Conservation (phyloP, 2,329 filamentous ascomycete genomes). For the Akanthomyces lecanii region DNA sequence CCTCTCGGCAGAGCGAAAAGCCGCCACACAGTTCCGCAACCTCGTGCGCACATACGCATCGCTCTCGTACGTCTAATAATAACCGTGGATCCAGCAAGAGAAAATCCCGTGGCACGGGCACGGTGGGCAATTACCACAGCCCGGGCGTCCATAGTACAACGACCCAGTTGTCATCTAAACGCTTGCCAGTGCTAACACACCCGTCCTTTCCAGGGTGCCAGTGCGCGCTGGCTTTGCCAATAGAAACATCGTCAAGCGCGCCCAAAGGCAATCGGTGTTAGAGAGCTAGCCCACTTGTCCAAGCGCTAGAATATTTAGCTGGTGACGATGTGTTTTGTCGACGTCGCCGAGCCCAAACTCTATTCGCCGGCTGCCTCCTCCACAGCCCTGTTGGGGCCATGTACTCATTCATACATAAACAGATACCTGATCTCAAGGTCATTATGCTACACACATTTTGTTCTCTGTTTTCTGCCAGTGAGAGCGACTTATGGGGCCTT, state of each 20-base stretch:
- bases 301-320: background rate
- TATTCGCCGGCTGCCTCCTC: background rate
- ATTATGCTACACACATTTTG: too few species aligned
- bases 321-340: background rate
- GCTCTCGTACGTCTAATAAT: background rate
- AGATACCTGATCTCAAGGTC: too few species aligned
- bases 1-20: background rate
- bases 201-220: background rate
- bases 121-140: background rate
- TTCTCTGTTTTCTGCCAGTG: background rate
- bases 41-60: background rate
- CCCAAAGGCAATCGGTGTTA: background rate
- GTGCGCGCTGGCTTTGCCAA: background rate
- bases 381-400: background rate
- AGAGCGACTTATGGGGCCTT: too few species aligned
- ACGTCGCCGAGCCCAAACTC: background rate
- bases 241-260: background rate
- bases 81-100: background rate
- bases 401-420: background rate
- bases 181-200: background rate
- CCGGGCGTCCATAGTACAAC: background rate
- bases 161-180: background rate
- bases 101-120: slow-evolving; percentile 3
- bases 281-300: background rate
- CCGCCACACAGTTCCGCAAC: background rate